Base-by-base conservation (phyloP, 345 rosid species). In the Lagerstroemia speciosa region DNA sequence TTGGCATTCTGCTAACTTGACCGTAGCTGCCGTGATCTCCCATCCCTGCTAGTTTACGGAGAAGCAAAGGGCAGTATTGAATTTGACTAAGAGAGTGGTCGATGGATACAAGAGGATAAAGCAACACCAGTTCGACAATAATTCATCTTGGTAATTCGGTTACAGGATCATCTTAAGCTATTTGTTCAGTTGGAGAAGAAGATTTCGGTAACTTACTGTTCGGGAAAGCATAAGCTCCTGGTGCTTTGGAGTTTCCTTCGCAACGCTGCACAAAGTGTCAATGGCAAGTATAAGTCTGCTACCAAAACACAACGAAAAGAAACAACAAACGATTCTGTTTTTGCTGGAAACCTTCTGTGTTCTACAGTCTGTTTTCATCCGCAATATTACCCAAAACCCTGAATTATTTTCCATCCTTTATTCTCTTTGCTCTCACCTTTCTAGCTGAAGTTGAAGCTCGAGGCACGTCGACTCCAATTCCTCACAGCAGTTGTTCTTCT, bases 401-500 rank as follows among this genome's bases (percentile, higher is more conserved):
- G 16, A n/a, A 20, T 3, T 17, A 19, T 20, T 6, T 20, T 20
- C 26, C 0, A 52, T 20, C 16, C 22, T 52, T 52, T 52, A 2
- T 52, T 3, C 27, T 52, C 1, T n/a, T 10, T 38, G 58, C 12
- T 29, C 10, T 53, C 73, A 93, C 98, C 99, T 89, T 78, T 89
- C 98, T 53, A 89, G 69, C 75, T 91, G 90, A 71, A 94, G 96
- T 78, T 94, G 96, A 78, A 94, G 96, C 78, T 94, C 96, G 1
- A 89, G 88, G 64, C 97, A 91, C 7, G 88, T 89, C 16, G 87
- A 88, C 83, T 94, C 96, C 43, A 91, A 78, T 61, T 94, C 99
- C 67, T 89, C 93, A 57, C 97, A 94, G 66, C 92, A 86, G 65
- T 76, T 83, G 45, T 72, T 84, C 81, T 86, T 87, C 72, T 89